Evolutionary conservation across 2,329 filamentous ascomycete genomes (phyloP).

Genomic region (Fonsecaea pedrosoi): DNA sequence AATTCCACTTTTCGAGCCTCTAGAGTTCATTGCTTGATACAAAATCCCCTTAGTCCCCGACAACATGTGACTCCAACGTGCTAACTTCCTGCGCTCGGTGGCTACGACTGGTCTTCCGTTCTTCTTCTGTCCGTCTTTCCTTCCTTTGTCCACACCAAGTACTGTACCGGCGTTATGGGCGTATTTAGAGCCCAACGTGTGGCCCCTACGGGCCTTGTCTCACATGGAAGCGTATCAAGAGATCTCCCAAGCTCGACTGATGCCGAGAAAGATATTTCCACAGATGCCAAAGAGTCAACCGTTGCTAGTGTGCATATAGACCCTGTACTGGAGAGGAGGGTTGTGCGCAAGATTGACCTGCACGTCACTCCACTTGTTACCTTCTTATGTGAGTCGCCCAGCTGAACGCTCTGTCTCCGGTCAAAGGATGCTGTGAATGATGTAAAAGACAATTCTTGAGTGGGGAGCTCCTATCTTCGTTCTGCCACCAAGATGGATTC

Average conservation of each 20-base stretch:
- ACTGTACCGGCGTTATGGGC: constrained; percentile 2
- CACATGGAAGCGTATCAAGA: background rate
- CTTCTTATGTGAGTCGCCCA: constrained; percentile 57
- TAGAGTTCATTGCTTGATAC: background rate
- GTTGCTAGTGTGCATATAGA: constrained; percentile 43
- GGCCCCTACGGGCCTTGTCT: constrained; percentile 1
- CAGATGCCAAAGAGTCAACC: constrained; percentile 1
- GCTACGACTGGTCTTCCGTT: constrained; percentile 2
- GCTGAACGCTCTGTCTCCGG: background rate
- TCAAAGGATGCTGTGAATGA: background rate
- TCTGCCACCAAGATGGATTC: background rate
- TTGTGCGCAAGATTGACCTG: constrained; percentile 11
- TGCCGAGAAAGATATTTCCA: constrained; percentile 11
- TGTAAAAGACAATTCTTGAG: background rate
- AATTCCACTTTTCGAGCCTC: background rate
- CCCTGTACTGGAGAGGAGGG: constrained; percentile 46
- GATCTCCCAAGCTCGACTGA: background rate
- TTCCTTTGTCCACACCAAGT: background rate
- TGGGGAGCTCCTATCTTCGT: background rate
- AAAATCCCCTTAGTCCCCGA: background rate
- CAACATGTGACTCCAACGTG: background rate
- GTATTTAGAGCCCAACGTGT: constrained; percentile 5
- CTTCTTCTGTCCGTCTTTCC: background rate
- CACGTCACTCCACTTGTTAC: constrained; percentile 6
- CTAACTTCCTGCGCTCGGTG: background rate